These are phyloP conservation scores for Penicillium italicum DNA, from an alignment of 2,329 filamentous ascomycete genomes.

Conservation along the genomic window DNA sequence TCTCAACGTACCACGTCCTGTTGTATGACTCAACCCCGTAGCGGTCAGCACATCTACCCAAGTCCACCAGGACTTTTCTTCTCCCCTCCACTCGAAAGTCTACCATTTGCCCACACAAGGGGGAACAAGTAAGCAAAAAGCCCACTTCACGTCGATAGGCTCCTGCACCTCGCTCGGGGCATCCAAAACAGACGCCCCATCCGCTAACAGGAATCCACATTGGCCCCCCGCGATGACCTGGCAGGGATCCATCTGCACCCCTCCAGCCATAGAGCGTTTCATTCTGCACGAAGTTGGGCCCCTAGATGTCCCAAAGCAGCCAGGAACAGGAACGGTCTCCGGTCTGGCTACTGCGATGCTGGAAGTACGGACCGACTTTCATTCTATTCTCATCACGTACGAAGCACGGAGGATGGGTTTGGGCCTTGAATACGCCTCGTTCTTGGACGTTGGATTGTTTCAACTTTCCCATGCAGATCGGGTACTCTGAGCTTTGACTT, in stretches of 20 bases:
- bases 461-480: conserved; percentile 21
- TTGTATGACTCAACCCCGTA: neutral
- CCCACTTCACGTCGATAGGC: conserved; percentile 1
- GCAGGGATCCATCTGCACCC: conserved; percentile 11
- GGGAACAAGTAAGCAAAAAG: conserved; percentile 2
- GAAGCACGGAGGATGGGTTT: neutral
- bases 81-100: neutral
- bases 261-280: conserved; percentile 10
- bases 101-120: conserved; percentile 11
- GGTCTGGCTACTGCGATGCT: neutral
- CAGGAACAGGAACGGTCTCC: conserved; percentile 5
- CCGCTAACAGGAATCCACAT: conserved; percentile 10
- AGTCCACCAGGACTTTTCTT: conserved; percentile 1
- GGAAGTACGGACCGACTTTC: neutral
- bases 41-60: conserved; percentile 22
- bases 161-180: conserved; percentile 5
- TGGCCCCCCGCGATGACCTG: conserved; percentile 25
- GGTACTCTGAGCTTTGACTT: conserved; percentile 3
- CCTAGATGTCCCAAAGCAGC: conserved; percentile 9
- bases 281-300: conserved; percentile 4
- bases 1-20: neutral
- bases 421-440: neutral
- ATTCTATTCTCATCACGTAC: neutral
- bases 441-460: conserved; percentile 12
- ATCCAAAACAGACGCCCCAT: conserved; percentile 6